A percentile compares a stretch with the other conserved stretches of the same genome.
These are phyloP conservation scores for Nymphaea colorata DNA, from an alignment of 164 flowering plant genomes.

Conservation along the genomic window DNA sequence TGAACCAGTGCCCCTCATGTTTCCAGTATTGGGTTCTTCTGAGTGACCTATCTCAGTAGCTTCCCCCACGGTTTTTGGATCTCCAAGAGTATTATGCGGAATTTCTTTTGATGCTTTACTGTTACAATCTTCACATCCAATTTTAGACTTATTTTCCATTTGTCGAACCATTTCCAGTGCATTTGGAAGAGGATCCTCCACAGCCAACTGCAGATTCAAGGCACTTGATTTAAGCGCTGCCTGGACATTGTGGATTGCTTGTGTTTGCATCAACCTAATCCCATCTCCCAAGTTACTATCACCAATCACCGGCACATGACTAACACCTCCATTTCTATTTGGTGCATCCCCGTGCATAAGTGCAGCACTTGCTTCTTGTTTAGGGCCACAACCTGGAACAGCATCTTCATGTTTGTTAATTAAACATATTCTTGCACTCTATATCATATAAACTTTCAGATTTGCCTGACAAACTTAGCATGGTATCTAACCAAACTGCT, in stretches of 20 bases:
- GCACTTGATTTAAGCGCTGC: constrained; percentile 40
- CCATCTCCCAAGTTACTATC: neutral
- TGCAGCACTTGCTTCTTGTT: neutral
- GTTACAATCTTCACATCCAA: constrained; percentile 4
- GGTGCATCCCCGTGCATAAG: neutral
- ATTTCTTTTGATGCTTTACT: constrained; percentile 8
- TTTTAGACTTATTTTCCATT: constrained; percentile 8
- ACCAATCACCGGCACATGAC: neutral
- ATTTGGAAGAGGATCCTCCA: constrained; percentile 67
- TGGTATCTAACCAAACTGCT: too few relatives aligned
- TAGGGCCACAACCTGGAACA: too few relatives aligned
- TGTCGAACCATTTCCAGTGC: constrained; percentile 33
- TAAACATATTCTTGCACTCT: neutral
- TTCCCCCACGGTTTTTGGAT: constrained; percentile 4
- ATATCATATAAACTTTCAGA: neutral
- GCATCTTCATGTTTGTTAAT: too few relatives aligned
- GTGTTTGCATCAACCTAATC: neutral
- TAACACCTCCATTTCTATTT: neutral
- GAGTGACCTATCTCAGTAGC: constrained; percentile 9
- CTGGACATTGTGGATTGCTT: constrained; percentile 25
- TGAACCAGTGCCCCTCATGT: neutral
- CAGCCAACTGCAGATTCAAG: constrained; percentile 31
- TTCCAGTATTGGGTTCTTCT: constrained; percentile 1
- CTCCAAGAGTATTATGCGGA: constrained; percentile 2
- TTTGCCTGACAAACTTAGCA: too few relatives aligned